These are phyloP conservation scores for Leccinum truebloodii DNA, from an alignment of 768 basidiomycete species.

Conservation along the genomic window DNA sequence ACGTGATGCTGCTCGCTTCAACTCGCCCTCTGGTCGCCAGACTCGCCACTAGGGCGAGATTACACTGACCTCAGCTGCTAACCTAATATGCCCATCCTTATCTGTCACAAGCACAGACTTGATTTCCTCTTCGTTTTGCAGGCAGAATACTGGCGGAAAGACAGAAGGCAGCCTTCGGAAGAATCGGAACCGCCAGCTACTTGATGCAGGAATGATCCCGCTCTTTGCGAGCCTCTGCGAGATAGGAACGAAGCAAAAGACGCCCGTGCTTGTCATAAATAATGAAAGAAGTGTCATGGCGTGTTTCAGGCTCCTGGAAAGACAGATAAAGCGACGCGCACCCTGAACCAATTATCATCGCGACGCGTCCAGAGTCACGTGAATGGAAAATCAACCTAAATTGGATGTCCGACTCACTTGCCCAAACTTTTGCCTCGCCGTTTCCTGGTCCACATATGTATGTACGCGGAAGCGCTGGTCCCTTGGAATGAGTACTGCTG, in stretches of 20 bases:
- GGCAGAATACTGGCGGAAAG: background rate
- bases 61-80: conserved; percentile 10
- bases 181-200: conserved; percentile 7
- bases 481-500: no score
- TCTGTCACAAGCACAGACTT: background rate
- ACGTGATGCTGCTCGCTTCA: conserved; percentile 1
- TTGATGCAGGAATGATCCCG: conserved; percentile 17
- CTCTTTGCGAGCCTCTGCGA: conserved; percentile 26
- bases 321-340: background rate
- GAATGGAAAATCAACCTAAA: conserved; percentile 19
- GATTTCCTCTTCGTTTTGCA: background rate
- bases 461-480: no score
- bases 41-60: background rate
- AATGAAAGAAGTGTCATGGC: conserved; percentile 25
- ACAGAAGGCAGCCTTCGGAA: background rate
- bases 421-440: no score
- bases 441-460: no score
- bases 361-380: conserved; percentile 24
- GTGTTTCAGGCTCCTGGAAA: background rate
- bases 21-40: background rate
- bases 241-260: conserved; percentile 30
- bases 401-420: conserved; percentile 50
- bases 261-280: conserved; percentile 25
- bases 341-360: background rate
- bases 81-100: background rate